These are phyloP conservation scores for Polychytrium aggregatum DNA, from an alignment of 192 early-diverging fungal genomes.

Conservation along the genomic window DNA sequence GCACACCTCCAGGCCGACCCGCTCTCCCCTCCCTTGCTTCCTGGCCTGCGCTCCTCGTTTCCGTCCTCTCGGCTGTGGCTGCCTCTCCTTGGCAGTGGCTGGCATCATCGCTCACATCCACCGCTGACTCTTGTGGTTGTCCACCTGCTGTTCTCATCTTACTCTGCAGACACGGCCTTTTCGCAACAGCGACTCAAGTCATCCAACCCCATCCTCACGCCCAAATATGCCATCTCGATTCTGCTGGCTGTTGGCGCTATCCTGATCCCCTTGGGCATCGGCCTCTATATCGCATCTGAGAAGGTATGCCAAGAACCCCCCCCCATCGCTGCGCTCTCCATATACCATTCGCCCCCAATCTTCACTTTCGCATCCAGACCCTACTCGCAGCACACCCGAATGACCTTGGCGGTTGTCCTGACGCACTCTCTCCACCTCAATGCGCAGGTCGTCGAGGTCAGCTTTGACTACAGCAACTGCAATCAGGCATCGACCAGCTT, in stretches of 20 bases:
- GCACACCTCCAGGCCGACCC: too few relatives aligned
- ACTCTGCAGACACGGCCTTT: too few relatives aligned
- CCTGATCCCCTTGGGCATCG: background rate
- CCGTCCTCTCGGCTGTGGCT: too few relatives aligned
- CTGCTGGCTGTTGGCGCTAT: slow-evolving; percentile 13
- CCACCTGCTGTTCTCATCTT: too few relatives aligned
- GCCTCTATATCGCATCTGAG: background rate
- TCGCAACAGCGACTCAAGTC: background rate
- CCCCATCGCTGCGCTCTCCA: background rate
- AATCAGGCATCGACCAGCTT: slow-evolving; percentile 68
- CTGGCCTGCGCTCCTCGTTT: too few relatives aligned
- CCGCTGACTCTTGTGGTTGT: too few relatives aligned
- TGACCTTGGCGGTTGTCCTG: background rate
- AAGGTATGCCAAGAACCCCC: background rate
- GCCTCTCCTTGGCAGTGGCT: too few relatives aligned
- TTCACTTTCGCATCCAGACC: too few relatives aligned
- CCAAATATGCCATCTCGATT: slow-evolving; percentile 3
- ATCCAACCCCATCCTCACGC: slow-evolving; percentile 11
- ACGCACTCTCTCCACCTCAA: background rate
- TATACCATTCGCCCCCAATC: too few relatives aligned
- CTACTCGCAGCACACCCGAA: background rate
- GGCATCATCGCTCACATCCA: too few relatives aligned
- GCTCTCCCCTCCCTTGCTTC: too few relatives aligned
- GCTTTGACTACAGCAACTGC: slow-evolving; percentile 86
- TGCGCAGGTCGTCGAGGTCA: slow-evolving; percentile 34